Evolutionary conservation across 1,139 yeast species (phyloP).

Genomic region (Saccharomyces pastorianus): DNA sequence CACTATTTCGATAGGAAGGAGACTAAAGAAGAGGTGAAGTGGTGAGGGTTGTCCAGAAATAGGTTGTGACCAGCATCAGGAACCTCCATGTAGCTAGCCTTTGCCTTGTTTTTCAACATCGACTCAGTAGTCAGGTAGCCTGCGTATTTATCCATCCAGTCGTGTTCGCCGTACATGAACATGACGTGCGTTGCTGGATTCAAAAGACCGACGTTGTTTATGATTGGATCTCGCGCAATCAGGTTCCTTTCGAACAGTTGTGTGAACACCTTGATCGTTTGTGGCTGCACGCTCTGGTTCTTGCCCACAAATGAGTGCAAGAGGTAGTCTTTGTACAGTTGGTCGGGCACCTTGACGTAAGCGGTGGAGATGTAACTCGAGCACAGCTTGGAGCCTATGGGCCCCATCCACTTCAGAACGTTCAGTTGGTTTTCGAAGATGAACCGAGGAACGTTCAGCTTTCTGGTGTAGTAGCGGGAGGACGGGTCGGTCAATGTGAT

Average conservation of each 20-base stretch:
- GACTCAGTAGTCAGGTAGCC: slow-evolving; percentile 37
- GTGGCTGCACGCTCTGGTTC: slow-evolving; percentile 19
- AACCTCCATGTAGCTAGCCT: slow-evolving; percentile 39
- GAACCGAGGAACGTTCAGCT: slow-evolving; percentile 23
- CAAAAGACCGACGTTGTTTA: slow-evolving; percentile 47
- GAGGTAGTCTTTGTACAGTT: slow-evolving; percentile 19
- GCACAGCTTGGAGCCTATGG: slow-evolving; percentile 51
- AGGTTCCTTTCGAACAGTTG: slow-evolving; percentile 35
- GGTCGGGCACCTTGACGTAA: slow-evolving; percentile 42
- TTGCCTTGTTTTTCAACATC: slow-evolving; percentile 21
- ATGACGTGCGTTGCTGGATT: slow-evolving; percentile 38
- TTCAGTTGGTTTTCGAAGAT: slow-evolving; percentile 34
- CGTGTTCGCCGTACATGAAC: slow-evolving; percentile 72
- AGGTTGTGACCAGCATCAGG: slow-evolving; percentile 68
- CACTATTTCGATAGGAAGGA: slow-evolving; percentile 33
- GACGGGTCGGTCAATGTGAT: slow-evolving; percentile 21
- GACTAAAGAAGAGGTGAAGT: slow-evolving; percentile 45
- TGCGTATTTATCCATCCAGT: slow-evolving; percentile 78
- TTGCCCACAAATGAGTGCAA: slow-evolving; percentile 21
- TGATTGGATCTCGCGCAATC: slow-evolving; percentile 64
- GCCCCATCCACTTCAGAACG: slow-evolving; percentile 46
- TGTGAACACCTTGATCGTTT: slow-evolving; percentile 47
- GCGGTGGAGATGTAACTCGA: slow-evolving; percentile 50
- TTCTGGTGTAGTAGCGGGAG: slow-evolving; percentile 21
- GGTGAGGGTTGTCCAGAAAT: slow-evolving; percentile 63